phyloP scores from a whole-genome alignment of 2,329 filamentous ascomycete species.

The Amauroascus niger region DNA sequence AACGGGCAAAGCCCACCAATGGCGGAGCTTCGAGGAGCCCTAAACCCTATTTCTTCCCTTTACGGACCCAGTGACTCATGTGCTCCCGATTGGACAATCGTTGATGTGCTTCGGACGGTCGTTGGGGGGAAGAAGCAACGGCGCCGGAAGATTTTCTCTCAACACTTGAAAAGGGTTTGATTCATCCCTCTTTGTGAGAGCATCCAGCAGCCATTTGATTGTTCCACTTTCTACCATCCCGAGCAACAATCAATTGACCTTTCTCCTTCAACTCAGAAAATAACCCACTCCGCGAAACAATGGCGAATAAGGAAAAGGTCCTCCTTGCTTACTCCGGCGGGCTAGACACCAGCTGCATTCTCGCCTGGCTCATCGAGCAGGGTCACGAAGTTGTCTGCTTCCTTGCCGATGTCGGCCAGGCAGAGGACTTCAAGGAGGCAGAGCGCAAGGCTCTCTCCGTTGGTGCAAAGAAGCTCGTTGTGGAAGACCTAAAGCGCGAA shows the following conservation, averaged over 20 bases:
- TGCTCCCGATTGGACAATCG: not conserved
- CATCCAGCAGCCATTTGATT: not conserved
- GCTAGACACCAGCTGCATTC: slow-evolving; percentile 51
- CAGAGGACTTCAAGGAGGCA: slow-evolving; percentile 62
- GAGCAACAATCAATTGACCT: not conserved
- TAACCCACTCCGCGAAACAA: slow-evolving; percentile 2
- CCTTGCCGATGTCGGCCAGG: slow-evolving; percentile 63
- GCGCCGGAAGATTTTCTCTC: not conserved
- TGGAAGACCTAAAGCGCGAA: slow-evolving; percentile 58
- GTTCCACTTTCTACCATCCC: not conserved
- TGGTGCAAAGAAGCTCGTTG: slow-evolving; percentile 55
- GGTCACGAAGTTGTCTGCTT: slow-evolving; percentile 55
- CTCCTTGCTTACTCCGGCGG: slow-evolving; percentile 40
- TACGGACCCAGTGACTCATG: not conserved
- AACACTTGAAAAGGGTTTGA: not conserved
- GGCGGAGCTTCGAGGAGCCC: slow-evolving; percentile 5
- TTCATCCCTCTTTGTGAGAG: not conserved
- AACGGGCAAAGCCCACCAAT: slow-evolving; percentile 1
- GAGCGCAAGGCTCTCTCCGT: slow-evolving; percentile 62
- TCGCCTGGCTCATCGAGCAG: slow-evolving; percentile 38
- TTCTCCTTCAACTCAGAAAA: not conserved
- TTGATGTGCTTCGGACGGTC: no score
- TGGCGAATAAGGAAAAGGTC: slow-evolving; percentile 22
- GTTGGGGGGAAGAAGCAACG: not conserved
- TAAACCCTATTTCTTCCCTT: slow-evolving; percentile 9